These are phyloP conservation scores for Vitis hybrid DNA, from an alignment of 177 flowering plant genomes.

Conservation along the genomic window DNA sequence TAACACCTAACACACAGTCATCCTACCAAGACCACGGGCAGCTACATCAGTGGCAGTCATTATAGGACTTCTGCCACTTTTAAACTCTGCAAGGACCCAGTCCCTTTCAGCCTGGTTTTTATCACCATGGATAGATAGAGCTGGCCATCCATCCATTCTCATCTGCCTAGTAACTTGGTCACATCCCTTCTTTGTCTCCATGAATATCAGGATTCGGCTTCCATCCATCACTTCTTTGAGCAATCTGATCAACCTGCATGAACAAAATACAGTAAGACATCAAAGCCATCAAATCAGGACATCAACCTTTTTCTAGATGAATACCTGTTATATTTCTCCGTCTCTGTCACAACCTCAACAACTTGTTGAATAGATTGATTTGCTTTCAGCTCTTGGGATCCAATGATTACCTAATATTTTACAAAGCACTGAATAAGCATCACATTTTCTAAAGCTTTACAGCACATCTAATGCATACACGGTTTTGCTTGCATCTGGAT, in stretches of 20 bases:
- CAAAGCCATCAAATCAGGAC: constrained; percentile 4
- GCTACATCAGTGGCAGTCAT: constrained; percentile 99
- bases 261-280: neutral
- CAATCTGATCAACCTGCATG: constrained; percentile 70
- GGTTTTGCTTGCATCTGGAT: neutral
- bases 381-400: constrained; percentile 87
- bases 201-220: constrained; percentile 74
- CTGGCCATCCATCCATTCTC: constrained; percentile 99
- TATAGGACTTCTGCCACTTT: constrained; percentile 94
- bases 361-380: constrained; percentile 88
- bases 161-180: constrained; percentile 89
- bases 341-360: constrained; percentile 75
- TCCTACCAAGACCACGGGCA: constrained; percentile 99
- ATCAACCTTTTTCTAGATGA: constrained; percentile 15
- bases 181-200: constrained; percentile 95
- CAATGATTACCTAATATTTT: constrained; percentile 70
- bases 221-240: constrained; percentile 80
- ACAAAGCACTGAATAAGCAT: constrained; percentile 7
- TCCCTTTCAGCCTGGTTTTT: constrained; percentile 96
- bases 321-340: constrained; percentile 87
- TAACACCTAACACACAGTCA: constrained; percentile 57
- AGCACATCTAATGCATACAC: neutral
- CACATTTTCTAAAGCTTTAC: neutral
- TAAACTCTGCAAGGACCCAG: constrained; percentile 94
- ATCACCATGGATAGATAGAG: constrained; percentile 96